phyloP scores from a whole-genome alignment of 2,329 filamentous ascomycete genomes.

The Taxawa tesnikishii region DNA sequence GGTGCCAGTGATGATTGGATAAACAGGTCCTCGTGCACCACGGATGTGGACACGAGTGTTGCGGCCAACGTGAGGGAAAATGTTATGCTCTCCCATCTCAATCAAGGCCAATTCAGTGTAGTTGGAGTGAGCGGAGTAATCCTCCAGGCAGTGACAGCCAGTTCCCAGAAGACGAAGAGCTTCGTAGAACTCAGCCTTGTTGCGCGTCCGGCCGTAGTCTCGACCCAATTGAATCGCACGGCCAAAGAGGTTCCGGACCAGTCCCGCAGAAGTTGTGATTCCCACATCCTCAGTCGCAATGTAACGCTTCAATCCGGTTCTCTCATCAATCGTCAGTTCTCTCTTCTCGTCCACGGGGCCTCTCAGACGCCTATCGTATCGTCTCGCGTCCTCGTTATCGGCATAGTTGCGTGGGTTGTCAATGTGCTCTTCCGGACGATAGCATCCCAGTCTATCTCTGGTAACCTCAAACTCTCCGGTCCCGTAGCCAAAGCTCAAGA shows the following conservation, averaged over 20 bases:
- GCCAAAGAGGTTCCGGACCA: constrained; percentile 28
- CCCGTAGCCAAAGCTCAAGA: constrained; percentile 45
- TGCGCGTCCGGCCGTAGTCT: constrained; percentile 31
- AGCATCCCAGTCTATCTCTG: constrained; percentile 36
- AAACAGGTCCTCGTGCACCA: constrained; percentile 30
- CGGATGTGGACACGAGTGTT: constrained; percentile 31
- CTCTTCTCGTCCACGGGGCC: constrained; percentile 49
- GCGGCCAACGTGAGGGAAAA: constrained; percentile 40
- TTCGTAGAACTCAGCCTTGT: constrained; percentile 33
- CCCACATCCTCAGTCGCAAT: constrained; percentile 80
- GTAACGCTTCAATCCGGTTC: constrained; percentile 97
- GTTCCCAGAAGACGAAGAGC: constrained; percentile 39
- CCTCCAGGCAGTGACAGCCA: constrained; percentile 41
- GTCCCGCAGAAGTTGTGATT: constrained; percentile 85
- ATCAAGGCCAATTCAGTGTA: constrained; percentile 40
- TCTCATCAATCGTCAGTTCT: constrained; percentile 32
- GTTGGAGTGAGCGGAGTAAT: constrained; percentile 44
- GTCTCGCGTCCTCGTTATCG: constrained; percentile 72
- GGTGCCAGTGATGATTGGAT: constrained; percentile 41
- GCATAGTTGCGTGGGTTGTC: constrained; percentile 51
- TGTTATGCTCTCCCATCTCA: constrained; percentile 37
- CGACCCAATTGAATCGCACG: constrained; percentile 36
- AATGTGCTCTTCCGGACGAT: constrained; percentile 42
- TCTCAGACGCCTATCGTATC: constrained; percentile 69
- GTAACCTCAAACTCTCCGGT: constrained; percentile 46